Conservation (phyloP, 768 basidiomycete species). For the Mrakia gelida region DNA sequence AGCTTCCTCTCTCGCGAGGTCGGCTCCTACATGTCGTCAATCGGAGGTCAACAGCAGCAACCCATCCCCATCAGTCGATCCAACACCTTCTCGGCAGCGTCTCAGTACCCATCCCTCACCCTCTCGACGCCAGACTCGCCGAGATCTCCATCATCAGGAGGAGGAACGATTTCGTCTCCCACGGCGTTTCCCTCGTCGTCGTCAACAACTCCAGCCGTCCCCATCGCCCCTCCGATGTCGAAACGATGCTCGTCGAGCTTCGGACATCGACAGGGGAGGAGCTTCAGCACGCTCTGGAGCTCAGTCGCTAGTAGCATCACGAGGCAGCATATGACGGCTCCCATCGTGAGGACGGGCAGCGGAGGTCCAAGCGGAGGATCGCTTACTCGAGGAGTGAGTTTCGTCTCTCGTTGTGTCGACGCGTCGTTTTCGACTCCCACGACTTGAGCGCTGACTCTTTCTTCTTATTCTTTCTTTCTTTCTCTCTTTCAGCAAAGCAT, state of each 20-base stretch:
- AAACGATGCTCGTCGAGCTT: conserved; percentile 21
- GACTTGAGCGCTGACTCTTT: no score
- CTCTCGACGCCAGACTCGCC: neutral
- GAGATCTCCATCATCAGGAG: neutral
- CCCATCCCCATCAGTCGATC: neutral
- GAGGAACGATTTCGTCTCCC: neutral
- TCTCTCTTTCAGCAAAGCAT: neutral
- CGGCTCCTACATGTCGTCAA: neutral
- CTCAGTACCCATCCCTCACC: neutral
- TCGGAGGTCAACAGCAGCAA: neutral
- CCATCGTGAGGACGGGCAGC: neutral
- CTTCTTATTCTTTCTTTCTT: neutral
- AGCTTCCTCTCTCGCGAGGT: neutral
- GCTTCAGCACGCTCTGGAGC: conserved; percentile 16
- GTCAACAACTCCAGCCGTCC: conserved; percentile 1
- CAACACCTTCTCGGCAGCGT: neutral
- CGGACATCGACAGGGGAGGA: conserved; percentile 20
- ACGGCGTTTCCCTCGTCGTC: neutral
- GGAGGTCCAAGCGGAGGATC: conserved; percentile 15
- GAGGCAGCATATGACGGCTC: neutral
- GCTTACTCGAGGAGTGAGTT: conserved; percentile 8
- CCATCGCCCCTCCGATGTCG: conserved; percentile 14
- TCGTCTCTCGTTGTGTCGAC: neutral
- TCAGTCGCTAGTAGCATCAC: conserved; percentile 16
- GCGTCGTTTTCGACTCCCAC: neutral